A percentile compares a stretch with the other conserved stretches of the same genome.
Conservation (phyloP, 805 yeast genomes). For the Suhomyces sp. region DNA sequence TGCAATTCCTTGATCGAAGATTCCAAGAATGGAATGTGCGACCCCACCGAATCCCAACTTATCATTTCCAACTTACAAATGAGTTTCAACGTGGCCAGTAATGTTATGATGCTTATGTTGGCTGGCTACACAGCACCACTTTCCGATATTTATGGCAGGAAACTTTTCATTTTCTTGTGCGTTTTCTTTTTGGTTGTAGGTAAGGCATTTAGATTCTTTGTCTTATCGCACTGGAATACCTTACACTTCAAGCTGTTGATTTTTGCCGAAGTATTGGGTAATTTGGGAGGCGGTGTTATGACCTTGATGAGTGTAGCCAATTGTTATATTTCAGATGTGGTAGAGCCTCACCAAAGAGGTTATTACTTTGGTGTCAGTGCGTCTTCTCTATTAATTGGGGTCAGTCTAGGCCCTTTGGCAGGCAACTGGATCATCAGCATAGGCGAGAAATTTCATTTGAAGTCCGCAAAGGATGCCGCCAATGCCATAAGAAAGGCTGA, state of each 20-base stretch:
- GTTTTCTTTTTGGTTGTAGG: not conserved
- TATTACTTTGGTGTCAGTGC: conserved; percentile 8
- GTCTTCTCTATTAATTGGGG: conserved; percentile 5
- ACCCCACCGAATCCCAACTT: conserved; percentile 8
- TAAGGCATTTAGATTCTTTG: not conserved
- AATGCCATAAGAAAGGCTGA: conserved; percentile 8
- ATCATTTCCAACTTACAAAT: conserved; percentile 8
- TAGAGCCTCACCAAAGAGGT: conserved; percentile 5
- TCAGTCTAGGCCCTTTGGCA: conserved; percentile 8
- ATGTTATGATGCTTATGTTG: conserved; percentile 4
- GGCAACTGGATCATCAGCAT: not conserved
- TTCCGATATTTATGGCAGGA: conserved; percentile 10
- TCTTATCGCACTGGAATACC: not conserved
- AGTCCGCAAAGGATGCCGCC: not conserved
- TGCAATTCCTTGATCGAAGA: conserved; percentile 21
- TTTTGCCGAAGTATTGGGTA: not conserved
- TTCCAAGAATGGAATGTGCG: conserved; percentile 6
- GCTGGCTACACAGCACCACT: conserved; percentile 8
- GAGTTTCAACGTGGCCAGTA: not conserved
- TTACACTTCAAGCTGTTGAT: conserved; percentile 1
- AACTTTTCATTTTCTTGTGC: conserved; percentile 3
- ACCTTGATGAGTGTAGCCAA: conserved; percentile 5
- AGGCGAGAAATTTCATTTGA: not conserved
- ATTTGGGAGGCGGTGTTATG: conserved; percentile 7
- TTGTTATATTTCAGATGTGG: conserved; percentile 10